Conservation (phyloP, 768 basidiomycete genomes). For the Pleurotus salmoneostramineus region DNA sequence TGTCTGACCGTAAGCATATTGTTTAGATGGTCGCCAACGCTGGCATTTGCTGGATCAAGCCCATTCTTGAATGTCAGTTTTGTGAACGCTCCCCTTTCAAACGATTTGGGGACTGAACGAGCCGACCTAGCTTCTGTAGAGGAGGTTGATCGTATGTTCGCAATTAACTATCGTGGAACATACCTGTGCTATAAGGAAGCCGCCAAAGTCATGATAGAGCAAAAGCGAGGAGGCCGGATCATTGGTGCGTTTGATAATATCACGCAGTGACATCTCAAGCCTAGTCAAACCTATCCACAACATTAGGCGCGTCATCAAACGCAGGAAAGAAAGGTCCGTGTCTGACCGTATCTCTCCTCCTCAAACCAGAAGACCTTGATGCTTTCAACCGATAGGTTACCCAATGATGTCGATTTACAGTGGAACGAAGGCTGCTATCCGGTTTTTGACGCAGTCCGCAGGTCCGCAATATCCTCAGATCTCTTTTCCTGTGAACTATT, state of each 20-base stretch:
- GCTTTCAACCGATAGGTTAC: neutral
- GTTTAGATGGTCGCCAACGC: conserved; percentile 25
- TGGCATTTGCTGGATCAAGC: conserved; percentile 13
- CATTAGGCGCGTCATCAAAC: conserved; percentile 21
- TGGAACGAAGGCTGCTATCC: conserved; percentile 13
- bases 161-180: conserved; percentile 19
- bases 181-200: conserved; percentile 22
- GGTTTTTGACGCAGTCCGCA: conserved; percentile 13
- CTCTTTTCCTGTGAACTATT: too few relatives aligned
- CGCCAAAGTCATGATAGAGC: conserved; percentile 22
- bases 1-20: neutral
- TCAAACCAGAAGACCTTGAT: neutral
- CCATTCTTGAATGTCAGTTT: conserved; percentile 12
- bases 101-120: neutral
- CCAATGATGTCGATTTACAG: conserved; percentile 9
- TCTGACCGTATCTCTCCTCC: neutral
- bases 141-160: conserved; percentile 15
- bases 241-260: conserved; percentile 15
- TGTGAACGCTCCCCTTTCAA: neutral
- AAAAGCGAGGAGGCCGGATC: conserved; percentile 22
- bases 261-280: neutral
- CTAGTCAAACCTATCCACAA: neutral
- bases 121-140: conserved; percentile 10
- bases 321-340: conserved; percentile 22
- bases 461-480: neutral